Evolutionary conservation across 495 filamentous ascomycete genomes (phyloP), one percentile per base, ranked within the genome.

Genomic region (Hypoxylon rickii): DNA sequence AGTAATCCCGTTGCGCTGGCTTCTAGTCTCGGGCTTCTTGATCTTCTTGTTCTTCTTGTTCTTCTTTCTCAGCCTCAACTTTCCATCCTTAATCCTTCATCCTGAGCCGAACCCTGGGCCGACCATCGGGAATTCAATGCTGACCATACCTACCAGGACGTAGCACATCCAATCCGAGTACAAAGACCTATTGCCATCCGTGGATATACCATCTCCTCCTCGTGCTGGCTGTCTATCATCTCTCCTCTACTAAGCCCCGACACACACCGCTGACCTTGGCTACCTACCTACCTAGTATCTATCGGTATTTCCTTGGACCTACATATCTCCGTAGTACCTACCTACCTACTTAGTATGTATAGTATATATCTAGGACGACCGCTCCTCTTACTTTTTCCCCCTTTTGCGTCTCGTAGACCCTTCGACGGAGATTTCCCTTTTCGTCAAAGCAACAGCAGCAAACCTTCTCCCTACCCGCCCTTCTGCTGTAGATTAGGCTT

Each of bases 81-180:
- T 32, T 32, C 12, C 10, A 43, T 1, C 32, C 12, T 11, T n/a
- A n/a, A 34, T n/a, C 32, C 11, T 44, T 44, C n/a, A n/a, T n/a
- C n/a, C n/a, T n/a, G n/a, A n/a, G n/a, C n/a, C n/a, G n/a, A n/a
- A n/a, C n/a, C n/a, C n/a, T n/a, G n/a, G n/a, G 50, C 57, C 57
- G 57, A 44, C 50, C 50, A 54, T 60, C 57, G 57, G 57, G 41
- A 12, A 42, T 46, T 55, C 51, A 15, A n/a, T 40, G 51, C 51
- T 55, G 51, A 55, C 51, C 51, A 55, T 24, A 19, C 18, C 13
- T 5, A 11, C 15, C 10, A n/a, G 17, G 21, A 10, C 3, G 13
- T 21, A 17, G n/a, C 7, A 31, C 42, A 18, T 33, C 24, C 18
- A 24, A 31, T 44, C 42, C 42, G 7, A 33, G 20, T 10, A 17